These are phyloP conservation scores for Termitomyces sp. DNA, from an alignment of 768 basidiomycete genomes.

Conservation along the genomic window DNA sequence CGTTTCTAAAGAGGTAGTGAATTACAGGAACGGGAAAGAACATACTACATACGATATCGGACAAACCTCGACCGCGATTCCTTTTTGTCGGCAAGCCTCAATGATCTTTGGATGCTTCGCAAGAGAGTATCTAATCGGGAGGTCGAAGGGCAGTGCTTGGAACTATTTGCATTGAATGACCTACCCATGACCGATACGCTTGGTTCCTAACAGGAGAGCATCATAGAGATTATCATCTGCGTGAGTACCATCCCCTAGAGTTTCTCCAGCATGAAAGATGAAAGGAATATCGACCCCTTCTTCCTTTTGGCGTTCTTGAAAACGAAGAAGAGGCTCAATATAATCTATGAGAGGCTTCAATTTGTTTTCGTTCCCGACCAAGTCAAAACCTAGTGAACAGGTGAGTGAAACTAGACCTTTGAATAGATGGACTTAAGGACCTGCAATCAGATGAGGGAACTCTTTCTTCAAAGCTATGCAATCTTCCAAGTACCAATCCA, in stretches of 20 bases:
- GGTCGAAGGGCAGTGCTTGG: neutral
- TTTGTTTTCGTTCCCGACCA: slow-evolving; percentile 72
- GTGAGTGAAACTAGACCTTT: neutral
- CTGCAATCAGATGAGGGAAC: slow-evolving; percentile 69
- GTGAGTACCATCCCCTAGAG: slow-evolving; percentile 66
- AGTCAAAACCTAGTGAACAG: slow-evolving; percentile 56
- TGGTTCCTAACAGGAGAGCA: slow-evolving; percentile 72
- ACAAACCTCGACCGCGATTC: slow-evolving; percentile 69
- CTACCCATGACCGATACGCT: slow-evolving; percentile 79
- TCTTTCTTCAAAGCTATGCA: slow-evolving; percentile 68
- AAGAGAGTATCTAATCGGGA: slow-evolving; percentile 53
- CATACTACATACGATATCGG: slow-evolving; percentile 64
- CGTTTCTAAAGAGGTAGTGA: slow-evolving; percentile 42
- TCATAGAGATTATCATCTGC: slow-evolving; percentile 75
- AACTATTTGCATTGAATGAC: neutral
- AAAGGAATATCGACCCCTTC: slow-evolving; percentile 65
- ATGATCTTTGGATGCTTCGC: slow-evolving; percentile 72
- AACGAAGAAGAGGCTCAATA: slow-evolving; percentile 51
- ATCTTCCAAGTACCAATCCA: slow-evolving; percentile 68
- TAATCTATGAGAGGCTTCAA: slow-evolving; percentile 59
- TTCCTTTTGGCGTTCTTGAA: slow-evolving; percentile 51
- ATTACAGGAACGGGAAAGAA: neutral
- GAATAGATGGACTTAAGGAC: slow-evolving; percentile 24
- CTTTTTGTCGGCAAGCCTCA: slow-evolving; percentile 55
- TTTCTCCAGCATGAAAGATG: slow-evolving; percentile 79